Conservation (phyloP, 2,329 filamentous ascomycete species). For the Aureobasidium sp. region DNA sequence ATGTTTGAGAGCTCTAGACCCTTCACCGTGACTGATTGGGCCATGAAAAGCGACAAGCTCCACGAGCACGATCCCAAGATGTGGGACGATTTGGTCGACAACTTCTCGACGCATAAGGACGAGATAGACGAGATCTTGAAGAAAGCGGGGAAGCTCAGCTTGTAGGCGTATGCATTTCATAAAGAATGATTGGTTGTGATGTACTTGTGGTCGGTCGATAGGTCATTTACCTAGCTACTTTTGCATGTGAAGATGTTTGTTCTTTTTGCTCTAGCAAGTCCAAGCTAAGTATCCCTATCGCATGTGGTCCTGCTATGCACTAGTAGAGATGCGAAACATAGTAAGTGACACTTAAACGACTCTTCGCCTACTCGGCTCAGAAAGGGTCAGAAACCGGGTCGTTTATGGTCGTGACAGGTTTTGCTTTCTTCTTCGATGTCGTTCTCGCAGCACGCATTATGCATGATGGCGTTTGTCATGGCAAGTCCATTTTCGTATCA, state of each 20-base stretch:
- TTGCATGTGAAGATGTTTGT: slow-evolving; percentile 12
- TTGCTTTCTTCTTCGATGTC: not conserved
- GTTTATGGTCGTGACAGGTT: not conserved
- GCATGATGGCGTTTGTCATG: slow-evolving; percentile 11
- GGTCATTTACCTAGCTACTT: slow-evolving; percentile 7
- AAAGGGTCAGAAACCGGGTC: not conserved
- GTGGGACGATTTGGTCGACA: slow-evolving; percentile 31
- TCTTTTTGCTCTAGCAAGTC: not conserved
- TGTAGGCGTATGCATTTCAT: slow-evolving; percentile 5
- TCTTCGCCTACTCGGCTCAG: not conserved
- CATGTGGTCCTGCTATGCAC: not conserved
- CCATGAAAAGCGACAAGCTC: slow-evolving; percentile 27
- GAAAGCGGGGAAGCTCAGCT: slow-evolving; percentile 17
- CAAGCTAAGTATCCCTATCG: not conserved
- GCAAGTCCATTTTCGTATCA: not conserved
- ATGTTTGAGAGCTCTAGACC: slow-evolving; percentile 32
- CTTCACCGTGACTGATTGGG: slow-evolving; percentile 17
- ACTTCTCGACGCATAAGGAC: slow-evolving; percentile 30
- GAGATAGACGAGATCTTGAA: slow-evolving; percentile 25
- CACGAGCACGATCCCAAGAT: slow-evolving; percentile 33
- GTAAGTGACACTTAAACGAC: not conserved
- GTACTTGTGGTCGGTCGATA: not conserved
- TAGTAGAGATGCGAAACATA: slow-evolving; percentile 5
- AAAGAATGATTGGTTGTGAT: not conserved
- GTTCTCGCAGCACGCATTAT: not conserved